Conservation (phyloP, 2,329 filamentous ascomycete genomes). For the Fusarium pininemorale region DNA sequence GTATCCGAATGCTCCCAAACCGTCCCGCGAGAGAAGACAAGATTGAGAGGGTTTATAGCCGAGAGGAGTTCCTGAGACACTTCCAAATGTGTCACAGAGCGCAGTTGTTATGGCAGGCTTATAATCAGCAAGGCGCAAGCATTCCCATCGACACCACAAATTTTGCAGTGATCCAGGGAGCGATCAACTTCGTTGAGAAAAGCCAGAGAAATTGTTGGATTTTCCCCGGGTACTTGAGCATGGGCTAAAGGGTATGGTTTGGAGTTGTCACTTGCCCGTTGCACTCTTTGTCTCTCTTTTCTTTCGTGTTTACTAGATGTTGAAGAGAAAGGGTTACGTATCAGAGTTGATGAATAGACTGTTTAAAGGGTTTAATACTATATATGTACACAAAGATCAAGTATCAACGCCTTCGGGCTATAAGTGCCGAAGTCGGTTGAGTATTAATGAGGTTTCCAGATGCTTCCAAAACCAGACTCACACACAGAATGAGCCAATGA, state of each 20-base stretch:
- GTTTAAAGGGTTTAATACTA: background rate
- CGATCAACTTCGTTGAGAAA: background rate
- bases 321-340: too few relatives aligned
- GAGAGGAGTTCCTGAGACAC: background rate
- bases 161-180: background rate
- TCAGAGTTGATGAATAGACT: background rate
- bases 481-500: background rate
- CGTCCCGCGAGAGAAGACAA: too few relatives aligned
- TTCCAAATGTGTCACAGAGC: background rate
- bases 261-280: background rate
- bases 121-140: background rate
- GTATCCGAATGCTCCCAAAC: background rate
- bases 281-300: background rate
- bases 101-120: background rate
- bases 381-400: background rate
- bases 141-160: rapidly evolving
- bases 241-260: too few relatives aligned
- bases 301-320: background rate
- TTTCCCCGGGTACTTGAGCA: too few relatives aligned
- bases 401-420: background rate
- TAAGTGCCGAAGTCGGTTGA: rapidly evolving
- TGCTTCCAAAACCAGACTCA: background rate
- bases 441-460: background rate
- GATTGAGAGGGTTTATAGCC: background rate
- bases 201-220: too few relatives aligned